phyloP scores from a whole-genome alignment of 2,329 filamentous ascomycete species.

The Leptoxyphium fumago region DNA sequence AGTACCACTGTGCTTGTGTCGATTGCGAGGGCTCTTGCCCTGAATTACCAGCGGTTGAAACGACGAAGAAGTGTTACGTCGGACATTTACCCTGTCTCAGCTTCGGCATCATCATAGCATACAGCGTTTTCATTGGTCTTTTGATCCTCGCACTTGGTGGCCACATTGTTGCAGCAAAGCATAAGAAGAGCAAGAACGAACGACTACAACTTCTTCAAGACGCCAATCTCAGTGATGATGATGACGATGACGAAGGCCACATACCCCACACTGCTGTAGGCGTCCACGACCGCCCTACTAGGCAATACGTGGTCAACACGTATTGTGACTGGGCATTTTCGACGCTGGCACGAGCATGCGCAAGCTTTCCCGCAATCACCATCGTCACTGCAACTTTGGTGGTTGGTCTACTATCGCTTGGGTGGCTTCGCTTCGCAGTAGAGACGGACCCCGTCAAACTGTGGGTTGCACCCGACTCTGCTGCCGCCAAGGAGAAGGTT shows the following conservation, averaged over 20 bases:
- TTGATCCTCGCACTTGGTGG: constrained; percentile 53
- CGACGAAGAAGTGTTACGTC: constrained; percentile 60
- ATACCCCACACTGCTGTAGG: constrained; percentile 55
- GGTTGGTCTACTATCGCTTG: constrained; percentile 65
- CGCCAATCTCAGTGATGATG: constrained; percentile 70
- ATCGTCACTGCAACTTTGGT: constrained; percentile 62
- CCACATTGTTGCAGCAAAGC: constrained; percentile 61
- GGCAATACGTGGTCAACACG: constrained; percentile 70
- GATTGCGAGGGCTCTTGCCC: constrained; percentile 84
- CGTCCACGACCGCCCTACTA: constrained; percentile 64
- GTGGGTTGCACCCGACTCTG: constrained; percentile 92
- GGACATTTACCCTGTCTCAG: constrained; percentile 84
- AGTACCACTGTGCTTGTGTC: constrained; percentile 81
- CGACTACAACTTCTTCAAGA: constrained; percentile 78
- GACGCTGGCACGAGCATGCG: constrained; percentile 63
- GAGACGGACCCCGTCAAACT: constrained; percentile 81
- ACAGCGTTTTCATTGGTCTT: constrained; percentile 58
- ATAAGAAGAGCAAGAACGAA: constrained; percentile 61
- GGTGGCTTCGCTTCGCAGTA: constrained; percentile 78
- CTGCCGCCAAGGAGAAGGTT: constrained; percentile 78
- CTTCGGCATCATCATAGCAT: constrained; percentile 79
- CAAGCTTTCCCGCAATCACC: constrained; percentile 70
- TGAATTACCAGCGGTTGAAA: constrained; percentile 59
- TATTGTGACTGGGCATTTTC: constrained; percentile 69
- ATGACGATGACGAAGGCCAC: constrained; percentile 63